Evolutionary conservation across 345 rosid genomes (phyloP), one percentile per base, ranked within the genome.

Genomic region (Arabidopsis arenosa): DNA sequence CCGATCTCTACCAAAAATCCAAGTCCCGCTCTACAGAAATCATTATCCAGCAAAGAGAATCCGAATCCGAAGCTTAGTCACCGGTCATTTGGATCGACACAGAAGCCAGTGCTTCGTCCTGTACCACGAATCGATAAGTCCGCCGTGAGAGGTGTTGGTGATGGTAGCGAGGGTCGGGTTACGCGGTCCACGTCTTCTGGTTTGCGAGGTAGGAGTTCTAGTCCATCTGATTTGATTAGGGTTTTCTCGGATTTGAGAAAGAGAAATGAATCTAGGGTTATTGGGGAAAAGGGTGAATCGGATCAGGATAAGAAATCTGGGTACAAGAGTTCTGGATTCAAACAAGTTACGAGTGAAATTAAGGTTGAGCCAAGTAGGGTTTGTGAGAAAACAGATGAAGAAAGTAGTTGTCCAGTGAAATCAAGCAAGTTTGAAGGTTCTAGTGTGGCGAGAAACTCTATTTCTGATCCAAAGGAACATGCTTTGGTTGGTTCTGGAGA

Each of bases 151-250:
- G 23, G 36, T 45, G 80, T 59, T 9, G 40, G 75, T 2, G 74
- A 69, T 4, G 86, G 83, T 17, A 32, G 69, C 0, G 87, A 83
- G 17, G 77, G 77, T 35, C 88, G 84, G 58, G 71, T 74, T 47
- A 88, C 90, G 66, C 36, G 85, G 64, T 87, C 92, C 11, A 66
- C 84, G 63, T 84, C 93, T 13, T 82, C 88, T 51, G 90, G 68
- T 5, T 79, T 87, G 4, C 86, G 97, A 91, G 97, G 96, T 84
- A 87, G 96, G 85, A 87, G 90, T 66, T 80, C 87, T 57, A 88
- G 97, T 58, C 98, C 98, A 0, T 93, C 95, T 63, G 94, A 88
- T 52, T 85, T 88, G 36, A 73, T 86, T 63, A 82, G 82, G 69
- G 89, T 75, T 51, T 85, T 82, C 61, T 81, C 83, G 7, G 93